These are phyloP conservation scores for Rugosomyces carneus DNA, from an alignment of 1,284 basidiomycete genomes.

Conservation along the genomic window DNA sequence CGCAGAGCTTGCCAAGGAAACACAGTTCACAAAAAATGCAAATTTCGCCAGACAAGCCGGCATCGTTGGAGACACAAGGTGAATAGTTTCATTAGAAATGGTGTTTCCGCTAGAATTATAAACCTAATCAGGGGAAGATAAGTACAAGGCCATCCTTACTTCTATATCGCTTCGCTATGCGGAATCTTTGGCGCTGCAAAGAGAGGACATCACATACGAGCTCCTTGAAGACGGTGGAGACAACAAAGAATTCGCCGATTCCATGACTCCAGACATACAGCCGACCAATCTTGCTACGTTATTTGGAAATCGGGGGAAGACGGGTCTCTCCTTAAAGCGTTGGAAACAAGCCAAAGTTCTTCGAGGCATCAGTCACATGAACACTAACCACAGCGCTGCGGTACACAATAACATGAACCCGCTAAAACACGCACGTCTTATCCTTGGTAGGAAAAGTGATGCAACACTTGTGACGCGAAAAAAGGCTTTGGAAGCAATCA, in stretches of 20 bases:
- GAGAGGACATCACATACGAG: conserved; percentile 18
- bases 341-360: conserved; percentile 4
- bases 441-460: conserved; percentile 38
- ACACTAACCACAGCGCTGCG: not conserved
- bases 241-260: conserved; percentile 15
- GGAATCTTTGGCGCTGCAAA: not conserved
- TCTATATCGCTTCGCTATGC: conserved; percentile 4
- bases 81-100: too few species aligned
- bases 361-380: too few species aligned
- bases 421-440: conserved; percentile 34
- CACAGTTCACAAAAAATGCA: not conserved
- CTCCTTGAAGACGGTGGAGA: conserved; percentile 19
- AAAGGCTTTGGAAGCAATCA: conserved; percentile 26
- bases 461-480: conserved; percentile 30
- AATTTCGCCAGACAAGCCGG: not conserved
- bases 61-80: not conserved
- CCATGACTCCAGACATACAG: conserved; percentile 16
- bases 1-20: not conserved
- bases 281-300: conserved; percentile 17
- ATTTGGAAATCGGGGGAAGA: conserved; percentile 11
- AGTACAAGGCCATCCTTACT: too few species aligned
- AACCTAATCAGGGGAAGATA: too few species aligned
- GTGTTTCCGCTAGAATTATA: too few species aligned
- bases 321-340: not conserved
- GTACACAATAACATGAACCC: conserved; percentile 25